Evolutionary conservation across 1,284 basidiomycete genomes (phyloP), one percentile per base, ranked within the genome.

Genomic region (Tylopilus orsonianus): DNA sequence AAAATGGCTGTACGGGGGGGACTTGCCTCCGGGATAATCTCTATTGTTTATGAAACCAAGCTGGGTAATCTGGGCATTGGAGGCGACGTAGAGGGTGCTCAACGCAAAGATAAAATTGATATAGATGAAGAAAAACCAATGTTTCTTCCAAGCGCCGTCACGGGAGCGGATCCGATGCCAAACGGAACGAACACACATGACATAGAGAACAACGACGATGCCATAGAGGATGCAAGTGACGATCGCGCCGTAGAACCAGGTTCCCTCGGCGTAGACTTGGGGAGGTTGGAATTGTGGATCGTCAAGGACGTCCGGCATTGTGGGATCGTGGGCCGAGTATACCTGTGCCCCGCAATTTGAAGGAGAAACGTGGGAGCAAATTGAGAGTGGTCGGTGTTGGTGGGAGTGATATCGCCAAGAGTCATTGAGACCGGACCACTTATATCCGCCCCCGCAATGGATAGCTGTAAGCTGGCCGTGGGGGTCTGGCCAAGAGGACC

Each of bases 11-110:
- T 19, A 23, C 16, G 35, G 5, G 36, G 5, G 14, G 18, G n/a
- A 44, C 52, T 40, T 24, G 64, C 71, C 70, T 7, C 70, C 71
- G 3, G 70, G 69, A 39, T 62, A 71, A 29, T 63, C 54, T 22
- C 70, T 64, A 24, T 71, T 34, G 40, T 67, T 59, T 45, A 73
- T 65, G 52, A 67, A 73, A 34, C 59, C 58, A 12, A 64, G 48
- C 36, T 71, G 60, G 19, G 59, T 64, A 43, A 69, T 60, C 14
- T 59, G 43, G 1, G 56, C 37, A 23, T 64, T 63, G 51, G 50
- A 24, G 3, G 45, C 56, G 22, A 66, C 50, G 39, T 66, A 63
- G 44, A 72, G 39, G 5, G 68, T 67, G 5, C 60, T 67, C 39
- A 67, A 38, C 13, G 46, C 52, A 41, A 73, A 69, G 20, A 72